phyloP scores from a whole-genome alignment of 2,329 filamentous ascomycete genomes.

The Pseudocercospora fijiensis region DNA sequence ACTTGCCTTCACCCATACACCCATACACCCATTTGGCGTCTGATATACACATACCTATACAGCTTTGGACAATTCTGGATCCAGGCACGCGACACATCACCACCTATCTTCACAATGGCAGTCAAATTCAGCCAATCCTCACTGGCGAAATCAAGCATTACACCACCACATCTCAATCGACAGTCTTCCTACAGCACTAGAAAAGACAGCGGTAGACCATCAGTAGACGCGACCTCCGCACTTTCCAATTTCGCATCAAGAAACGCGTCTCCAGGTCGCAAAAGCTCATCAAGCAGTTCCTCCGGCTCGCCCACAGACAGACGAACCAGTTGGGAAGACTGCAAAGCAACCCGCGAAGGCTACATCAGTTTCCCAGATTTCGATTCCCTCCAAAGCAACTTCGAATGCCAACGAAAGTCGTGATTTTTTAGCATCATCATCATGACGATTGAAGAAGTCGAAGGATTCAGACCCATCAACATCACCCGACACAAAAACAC shows the following conservation, averaged over 20 bases:
- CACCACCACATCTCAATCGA: slow-evolving; percentile 33
- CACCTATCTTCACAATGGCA: slow-evolving; percentile 18
- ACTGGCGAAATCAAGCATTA: slow-evolving; percentile 31
- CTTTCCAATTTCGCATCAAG: slow-evolving; percentile 31
- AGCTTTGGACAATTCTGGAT: neutral
- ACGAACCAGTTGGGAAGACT: slow-evolving; percentile 37
- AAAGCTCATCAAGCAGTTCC: slow-evolving; percentile 24
- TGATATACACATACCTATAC: neutral
- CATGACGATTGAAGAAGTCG: neutral
- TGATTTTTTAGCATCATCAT: neutral
- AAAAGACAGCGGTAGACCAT: slow-evolving; percentile 22
- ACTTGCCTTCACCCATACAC: neutral
- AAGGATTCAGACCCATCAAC: neutral
- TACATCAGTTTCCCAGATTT: slow-evolving; percentile 39
- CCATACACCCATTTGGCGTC: neutral
- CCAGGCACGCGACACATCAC: neutral
- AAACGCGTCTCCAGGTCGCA: slow-evolving; percentile 27
- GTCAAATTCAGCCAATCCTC: slow-evolving; percentile 30
- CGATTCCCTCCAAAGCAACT: slow-evolving; percentile 26
- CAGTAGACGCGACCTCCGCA: slow-evolving; percentile 24
- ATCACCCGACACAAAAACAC: neutral
- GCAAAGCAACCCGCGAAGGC: slow-evolving; percentile 33
- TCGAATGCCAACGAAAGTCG: slow-evolving; percentile 4
- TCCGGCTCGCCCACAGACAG: slow-evolving; percentile 25
- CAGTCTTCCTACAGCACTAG: slow-evolving; percentile 32